Base-by-base conservation (phyloP, 2,329 filamentous ascomycete genomes). In the Phialophora macrospora region DNA sequence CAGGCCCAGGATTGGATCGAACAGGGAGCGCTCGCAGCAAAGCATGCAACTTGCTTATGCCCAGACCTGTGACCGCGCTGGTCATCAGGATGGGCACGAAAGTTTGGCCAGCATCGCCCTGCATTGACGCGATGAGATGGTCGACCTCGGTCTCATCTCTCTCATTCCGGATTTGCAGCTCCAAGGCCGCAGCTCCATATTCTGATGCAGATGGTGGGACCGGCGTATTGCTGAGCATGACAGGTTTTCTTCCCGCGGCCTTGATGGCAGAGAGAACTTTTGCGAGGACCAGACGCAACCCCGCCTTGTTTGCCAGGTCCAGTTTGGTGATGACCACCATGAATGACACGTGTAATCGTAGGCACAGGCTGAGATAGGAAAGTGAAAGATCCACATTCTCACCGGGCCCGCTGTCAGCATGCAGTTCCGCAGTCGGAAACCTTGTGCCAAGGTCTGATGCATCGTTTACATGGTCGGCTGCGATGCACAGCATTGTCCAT, bases 291-390 rank as follows among this genome's bases (percentile, higher is more conserved):
- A 85, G 85, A 63, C 88, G 87, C 8, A 98, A 76, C 9, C 88
- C 88, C 11, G 80, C 77, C 70, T 89, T 93, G 14, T 89, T 93
- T 17, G 93, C 92, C 51, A 96, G 77, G 72, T 99, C 95, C 67
- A 96, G 84, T 75, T 98, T 99, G 0, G 95, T 98, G 65, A 99
- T 90, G 26, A 94, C 84, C 11, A 99, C 85, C 7, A 90, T 85
- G 62, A 97, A 81, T 0, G 93, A 92, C 9, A 93, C 82, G 22
- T 88, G 84, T 20, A 98, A 80, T 70, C 92, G 91, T 32, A 97
- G 82, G 72, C 93, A 97, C 1, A 99, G 81, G 44, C 93, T 88
- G 17, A 99, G 82, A 78, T 98, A 91, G 2, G 91, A 89, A 69
- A 90, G 85, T 9, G 90, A 90, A 3, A 95, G 81, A 72, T 95